These are phyloP conservation scores for Astraeus odoratus DNA, from an alignment of 768 basidiomycete species.

Conservation along the genomic window DNA sequence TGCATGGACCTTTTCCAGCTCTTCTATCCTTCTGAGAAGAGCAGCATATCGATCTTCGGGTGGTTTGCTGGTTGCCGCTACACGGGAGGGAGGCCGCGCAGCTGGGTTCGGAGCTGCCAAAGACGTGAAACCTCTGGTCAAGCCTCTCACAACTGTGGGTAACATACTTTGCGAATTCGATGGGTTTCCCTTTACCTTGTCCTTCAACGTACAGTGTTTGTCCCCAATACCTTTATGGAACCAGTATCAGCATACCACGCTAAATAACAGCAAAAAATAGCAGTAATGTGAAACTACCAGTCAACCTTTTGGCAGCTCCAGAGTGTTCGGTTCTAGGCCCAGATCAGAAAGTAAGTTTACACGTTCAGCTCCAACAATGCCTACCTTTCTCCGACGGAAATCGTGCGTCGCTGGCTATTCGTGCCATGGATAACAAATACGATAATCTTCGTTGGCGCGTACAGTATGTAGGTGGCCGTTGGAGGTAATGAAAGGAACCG, in stretches of 20 bases:
- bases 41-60: conserved; percentile 42
- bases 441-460: neutral
- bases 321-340: too few species aligned
- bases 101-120: conserved; percentile 17
- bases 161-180: too few species aligned
- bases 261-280: too few species aligned
- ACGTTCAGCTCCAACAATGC: too few species aligned
- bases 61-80: conserved; percentile 13
- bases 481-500: conserved; percentile 6
- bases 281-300: conserved; percentile 22
- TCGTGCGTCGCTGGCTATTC: neutral
- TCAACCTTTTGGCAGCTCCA: neutral
- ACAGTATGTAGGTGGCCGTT: neutral
- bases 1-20: conserved; percentile 53
- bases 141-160: too few species aligned
- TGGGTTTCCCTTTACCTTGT: too few species aligned
- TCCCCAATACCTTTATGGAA: too few species aligned
- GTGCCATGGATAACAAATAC: neutral
- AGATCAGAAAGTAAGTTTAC: too few species aligned
- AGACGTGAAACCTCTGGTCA: too few species aligned
- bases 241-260: too few species aligned
- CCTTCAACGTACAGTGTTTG: too few species aligned
- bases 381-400: neutral
- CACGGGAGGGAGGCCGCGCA: conserved; percentile 21
- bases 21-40: conserved; percentile 58